Conservation (phyloP, 1,139 yeast species). For the Saccharomycopsis hybrid region DNA sequence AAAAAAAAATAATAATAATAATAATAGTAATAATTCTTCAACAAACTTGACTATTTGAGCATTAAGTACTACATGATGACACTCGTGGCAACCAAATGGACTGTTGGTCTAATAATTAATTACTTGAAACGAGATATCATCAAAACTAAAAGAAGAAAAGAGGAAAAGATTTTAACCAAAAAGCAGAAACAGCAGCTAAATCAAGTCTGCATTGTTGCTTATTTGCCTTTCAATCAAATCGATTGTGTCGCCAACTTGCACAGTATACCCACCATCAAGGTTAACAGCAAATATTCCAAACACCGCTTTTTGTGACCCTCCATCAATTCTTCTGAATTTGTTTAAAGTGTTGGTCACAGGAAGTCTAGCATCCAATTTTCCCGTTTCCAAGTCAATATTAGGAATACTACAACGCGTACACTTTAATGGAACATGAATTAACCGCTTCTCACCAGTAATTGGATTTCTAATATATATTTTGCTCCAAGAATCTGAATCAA, state of each 20-base stretch:
- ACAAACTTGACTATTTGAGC: too few species aligned
- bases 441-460: too few species aligned
- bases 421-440: neutral
- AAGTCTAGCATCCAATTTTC: neutral
- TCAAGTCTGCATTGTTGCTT: neutral
- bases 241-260: slow-evolving; percentile 9
- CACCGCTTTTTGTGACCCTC: slow-evolving; percentile 4
- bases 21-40: too few species aligned
- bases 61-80: too few species aligned
- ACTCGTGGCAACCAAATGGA: too few species aligned
- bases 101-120: too few species aligned
- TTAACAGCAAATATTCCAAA: slow-evolving; percentile 13
- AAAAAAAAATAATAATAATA: too few species aligned
- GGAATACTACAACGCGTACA: neutral
- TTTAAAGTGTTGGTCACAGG: neutral
- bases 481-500: slow-evolving; percentile 10
- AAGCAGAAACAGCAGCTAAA: too few species aligned
- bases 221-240: slow-evolving; percentile 2
- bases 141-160: too few species aligned
- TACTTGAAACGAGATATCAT: too few species aligned
- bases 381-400: neutral
- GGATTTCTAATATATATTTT: too few species aligned
- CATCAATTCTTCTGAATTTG: neutral
- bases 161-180: too few species aligned
- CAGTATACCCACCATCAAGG: slow-evolving; percentile 2